phyloP scores from a whole-genome alignment of 2,329 filamentous ascomycete genomes.

The Nothophaeocryptopus gaeumannii region DNA sequence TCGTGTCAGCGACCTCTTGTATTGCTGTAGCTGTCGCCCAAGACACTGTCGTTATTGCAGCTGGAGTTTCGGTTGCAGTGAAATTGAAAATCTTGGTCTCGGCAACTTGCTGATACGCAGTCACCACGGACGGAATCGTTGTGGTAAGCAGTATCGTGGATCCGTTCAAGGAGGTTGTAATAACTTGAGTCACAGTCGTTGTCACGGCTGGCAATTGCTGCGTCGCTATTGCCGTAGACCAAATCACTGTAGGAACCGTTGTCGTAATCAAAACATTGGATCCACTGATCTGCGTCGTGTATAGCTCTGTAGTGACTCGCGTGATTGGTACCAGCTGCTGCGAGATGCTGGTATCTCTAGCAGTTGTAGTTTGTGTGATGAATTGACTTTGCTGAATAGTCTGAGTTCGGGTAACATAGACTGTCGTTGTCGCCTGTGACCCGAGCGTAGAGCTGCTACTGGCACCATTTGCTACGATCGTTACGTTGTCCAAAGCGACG shows the following conservation, averaged over 20 bases:
- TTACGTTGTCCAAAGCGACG: constrained; percentile 2
- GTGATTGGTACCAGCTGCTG: too few relatives aligned
- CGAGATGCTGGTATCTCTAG: too few relatives aligned
- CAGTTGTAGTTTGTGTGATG: too few relatives aligned
- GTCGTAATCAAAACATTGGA: too few relatives aligned
- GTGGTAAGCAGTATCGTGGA: neutral
- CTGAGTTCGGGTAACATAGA: neutral
- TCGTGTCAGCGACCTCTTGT: neutral
- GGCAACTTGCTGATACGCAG: neutral
- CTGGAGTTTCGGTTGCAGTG: neutral
- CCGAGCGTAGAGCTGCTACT: neutral
- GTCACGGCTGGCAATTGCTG: too few relatives aligned
- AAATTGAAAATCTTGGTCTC: neutral
- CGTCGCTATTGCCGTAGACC: too few relatives aligned
- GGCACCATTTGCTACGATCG: neutral
- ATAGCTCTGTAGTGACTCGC: too few relatives aligned
- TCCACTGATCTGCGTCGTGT: too few relatives aligned
- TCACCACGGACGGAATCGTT: neutral
- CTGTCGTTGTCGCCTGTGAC: neutral
- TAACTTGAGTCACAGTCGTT: too few relatives aligned
- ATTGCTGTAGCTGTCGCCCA: neutral
- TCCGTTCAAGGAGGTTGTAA: too few relatives aligned
- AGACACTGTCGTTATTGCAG: neutral
- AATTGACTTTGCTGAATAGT: too few relatives aligned
- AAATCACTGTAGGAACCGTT: too few relatives aligned